Evolutionary conservation across 768 basidiomycete species (phyloP), one percentile per base, ranked within the genome.

Genomic region (Boletus subcaerulescens): DNA sequence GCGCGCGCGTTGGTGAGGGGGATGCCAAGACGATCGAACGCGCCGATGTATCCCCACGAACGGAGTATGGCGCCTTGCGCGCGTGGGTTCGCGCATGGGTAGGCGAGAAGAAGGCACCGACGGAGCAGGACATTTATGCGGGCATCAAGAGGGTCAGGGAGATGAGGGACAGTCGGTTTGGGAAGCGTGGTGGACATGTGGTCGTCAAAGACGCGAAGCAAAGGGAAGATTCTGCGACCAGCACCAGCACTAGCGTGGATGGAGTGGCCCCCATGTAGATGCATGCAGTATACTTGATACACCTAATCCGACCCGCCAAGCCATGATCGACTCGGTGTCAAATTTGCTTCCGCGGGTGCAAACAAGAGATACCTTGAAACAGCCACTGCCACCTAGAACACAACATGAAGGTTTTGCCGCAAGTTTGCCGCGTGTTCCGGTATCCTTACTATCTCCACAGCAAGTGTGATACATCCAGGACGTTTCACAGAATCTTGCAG

Each of bases 51-150:
- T 36, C 50, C 2, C 56, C 64, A 17, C 63, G 38, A 14, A 66
- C 66, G 2, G 65, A 68, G 39, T 66, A 63, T 33, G 49, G 48
- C 0, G 61, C 66, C 0, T 43, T 66, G 52, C 45, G 79, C 39
- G 52, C 53, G 41, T 89, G 86, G 86, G 67, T 87, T 33, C 58
- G 62, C 41, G 78, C 73, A 26, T 86, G 86, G 87, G 79, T 85
- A 0, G 83, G 82, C 5, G 67, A 74, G 65, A 41, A 67, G 52
- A 65, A 63, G 52, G 67, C 80, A 51, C 85, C 85, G 9, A 66
- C 58, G 20, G 76, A 76, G 45, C 57, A 59, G 50, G 65, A 79
- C 73, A 65, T 76, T 63, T 60, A 67, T 55, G 58, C 56, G 41
- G 65, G 63, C 32, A 60, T 69, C 39, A 56, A 56, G 54, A 44